Conservation (phyloP, 495 filamentous ascomycete genomes). For the Trichoderma erinaceum region DNA sequence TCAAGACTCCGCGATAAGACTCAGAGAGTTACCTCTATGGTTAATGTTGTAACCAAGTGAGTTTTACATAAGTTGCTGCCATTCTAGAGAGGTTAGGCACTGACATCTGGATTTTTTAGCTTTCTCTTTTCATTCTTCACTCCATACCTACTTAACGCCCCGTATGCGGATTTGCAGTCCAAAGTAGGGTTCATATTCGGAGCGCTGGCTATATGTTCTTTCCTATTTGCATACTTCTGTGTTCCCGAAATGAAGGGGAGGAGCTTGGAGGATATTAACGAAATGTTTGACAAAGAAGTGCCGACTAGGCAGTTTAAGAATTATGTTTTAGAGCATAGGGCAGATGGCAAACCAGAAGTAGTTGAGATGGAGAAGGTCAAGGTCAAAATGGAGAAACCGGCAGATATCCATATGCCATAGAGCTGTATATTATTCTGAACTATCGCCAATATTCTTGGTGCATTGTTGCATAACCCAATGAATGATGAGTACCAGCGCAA, state of each 20-base stretch:
- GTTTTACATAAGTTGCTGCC: background rate
- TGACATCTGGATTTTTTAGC: background rate
- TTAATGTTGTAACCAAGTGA: background rate
- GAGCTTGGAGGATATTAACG: constrained; percentile 39
- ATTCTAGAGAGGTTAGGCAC: background rate
- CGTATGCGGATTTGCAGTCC: constrained; percentile 30
- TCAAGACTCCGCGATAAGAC: constrained; percentile 22
- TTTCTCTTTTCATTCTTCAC: constrained; percentile 20
- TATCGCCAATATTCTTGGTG: too few species aligned
- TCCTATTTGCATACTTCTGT: constrained; percentile 29
- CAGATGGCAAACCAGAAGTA: background rate
- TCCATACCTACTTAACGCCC: constrained; percentile 26
- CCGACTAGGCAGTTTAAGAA: background rate
- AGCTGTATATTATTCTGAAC: background rate
- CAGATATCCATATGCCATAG: background rate
- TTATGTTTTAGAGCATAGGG: background rate
- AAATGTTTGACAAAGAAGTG: constrained; percentile 6
- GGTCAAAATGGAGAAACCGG: background rate
- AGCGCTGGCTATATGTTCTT: constrained; percentile 17
- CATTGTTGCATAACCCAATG: too few species aligned
- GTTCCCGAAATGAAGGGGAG: constrained; percentile 38
- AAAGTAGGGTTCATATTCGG: constrained; percentile 39
- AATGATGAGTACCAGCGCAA: too few species aligned
- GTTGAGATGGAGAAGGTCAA: background rate
- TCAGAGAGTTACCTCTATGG: constrained; percentile 14